Percentiles rank a stretch among this genome's conserved stretches.
phyloP scores from a whole-genome alignment of 495 filamentous ascomycete genomes.

The Lophium mytilinum region DNA sequence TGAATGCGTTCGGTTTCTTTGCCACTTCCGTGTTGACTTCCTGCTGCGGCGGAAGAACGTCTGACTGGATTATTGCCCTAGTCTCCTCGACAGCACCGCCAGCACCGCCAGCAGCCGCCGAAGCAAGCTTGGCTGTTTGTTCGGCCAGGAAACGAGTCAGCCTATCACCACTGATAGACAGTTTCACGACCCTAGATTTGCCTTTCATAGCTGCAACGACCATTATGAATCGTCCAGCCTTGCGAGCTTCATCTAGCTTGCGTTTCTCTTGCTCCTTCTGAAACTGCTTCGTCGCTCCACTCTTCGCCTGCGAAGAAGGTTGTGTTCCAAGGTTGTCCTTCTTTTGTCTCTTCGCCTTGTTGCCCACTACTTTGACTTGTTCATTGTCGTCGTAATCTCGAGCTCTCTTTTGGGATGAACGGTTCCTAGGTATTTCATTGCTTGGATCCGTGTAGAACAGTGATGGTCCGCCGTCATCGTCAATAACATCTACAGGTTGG shows the following conservation, averaged over 20 bases:
- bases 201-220: constrained; percentile 29
- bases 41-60: constrained; percentile 14
- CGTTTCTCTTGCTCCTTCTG: constrained; percentile 32
- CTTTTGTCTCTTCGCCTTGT: constrained; percentile 24
- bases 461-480: constrained; percentile 7
- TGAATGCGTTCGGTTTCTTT: constrained; percentile 19
- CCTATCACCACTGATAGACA: constrained; percentile 16
- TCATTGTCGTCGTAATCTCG: constrained; percentile 22
- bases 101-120: background rate
- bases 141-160: constrained; percentile 9
- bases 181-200: constrained; percentile 30
- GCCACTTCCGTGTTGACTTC: constrained; percentile 1
- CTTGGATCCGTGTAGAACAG: constrained; percentile 17
- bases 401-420: constrained; percentile 16
- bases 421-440: constrained; percentile 13
- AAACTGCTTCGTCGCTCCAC: constrained; percentile 31
- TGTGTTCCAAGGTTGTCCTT: constrained; percentile 19
- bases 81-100: constrained; percentile 5
- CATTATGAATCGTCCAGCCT: constrained; percentile 31
- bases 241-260: constrained; percentile 34
- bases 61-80: constrained; percentile 24
- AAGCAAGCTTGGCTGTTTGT: background rate
- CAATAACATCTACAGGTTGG: constrained; percentile 4
- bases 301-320: constrained; percentile 22
- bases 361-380: constrained; percentile 5